Percentiles rank a stretch among this genome's conserved stretches.
These are phyloP conservation scores for Pichia sporocuriosa DNA, from an alignment of 805 yeast genomes.

Conservation along the genomic window DNA sequence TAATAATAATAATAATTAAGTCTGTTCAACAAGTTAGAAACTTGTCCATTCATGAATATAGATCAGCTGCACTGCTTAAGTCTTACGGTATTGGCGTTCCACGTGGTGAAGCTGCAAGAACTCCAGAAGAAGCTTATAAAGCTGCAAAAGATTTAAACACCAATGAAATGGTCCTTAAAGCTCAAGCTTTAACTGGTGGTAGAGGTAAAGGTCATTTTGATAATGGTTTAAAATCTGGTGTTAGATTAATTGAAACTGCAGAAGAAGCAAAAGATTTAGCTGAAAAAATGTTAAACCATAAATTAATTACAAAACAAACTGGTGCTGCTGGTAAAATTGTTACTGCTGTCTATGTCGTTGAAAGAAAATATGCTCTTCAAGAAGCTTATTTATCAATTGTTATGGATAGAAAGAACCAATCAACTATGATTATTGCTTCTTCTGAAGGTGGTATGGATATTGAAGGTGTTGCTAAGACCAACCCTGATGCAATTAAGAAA, in stretches of 20 bases:
- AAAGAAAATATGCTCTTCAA: conserved; percentile 86
- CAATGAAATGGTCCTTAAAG: conserved; percentile 88
- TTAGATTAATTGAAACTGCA: conserved; percentile 77
- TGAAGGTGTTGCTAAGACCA: conserved; percentile 92
- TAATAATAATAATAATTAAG: too few species aligned
- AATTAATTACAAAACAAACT: conserved; percentile 94
- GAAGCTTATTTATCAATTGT: conserved; percentile 95
- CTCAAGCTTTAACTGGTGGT: conserved; percentile 99
- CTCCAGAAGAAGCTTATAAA: conserved; percentile 80
- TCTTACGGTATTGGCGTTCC: conserved; percentile 87
- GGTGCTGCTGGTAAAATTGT: conserved; percentile 97
- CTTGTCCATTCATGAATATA: conserved; percentile 90
- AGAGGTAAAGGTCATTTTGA: conserved; percentile 99
- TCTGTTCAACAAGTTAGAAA: conserved; percentile 41
- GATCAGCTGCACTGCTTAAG: conserved; percentile 83
- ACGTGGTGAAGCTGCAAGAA: conserved; percentile 81
- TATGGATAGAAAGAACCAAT: conserved; percentile 87
- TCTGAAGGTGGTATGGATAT: conserved; percentile 99
- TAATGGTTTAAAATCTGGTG: conserved; percentile 95
- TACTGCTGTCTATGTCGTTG: conserved; percentile 92
- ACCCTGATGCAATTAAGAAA: conserved; percentile 88
- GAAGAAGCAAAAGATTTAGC: conserved; percentile 85
- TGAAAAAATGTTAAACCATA: conserved; percentile 83
- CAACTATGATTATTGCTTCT: conserved; percentile 91
- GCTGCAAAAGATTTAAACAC: conserved; percentile 72